Base-by-base conservation (phyloP, 805 yeast genomes). In the Hanseniaspora hatyaiensis region DNA sequence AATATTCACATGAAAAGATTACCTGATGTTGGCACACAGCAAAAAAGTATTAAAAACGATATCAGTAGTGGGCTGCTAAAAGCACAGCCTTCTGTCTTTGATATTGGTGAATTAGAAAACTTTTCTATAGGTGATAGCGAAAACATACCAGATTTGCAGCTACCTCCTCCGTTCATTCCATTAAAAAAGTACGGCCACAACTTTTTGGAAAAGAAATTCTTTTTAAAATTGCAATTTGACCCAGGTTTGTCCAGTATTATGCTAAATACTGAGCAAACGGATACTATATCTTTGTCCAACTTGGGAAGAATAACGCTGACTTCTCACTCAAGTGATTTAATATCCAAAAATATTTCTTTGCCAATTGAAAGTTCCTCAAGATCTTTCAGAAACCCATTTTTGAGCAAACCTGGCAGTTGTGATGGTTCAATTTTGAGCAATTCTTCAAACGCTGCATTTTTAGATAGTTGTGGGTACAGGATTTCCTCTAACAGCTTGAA, bases 121-220 rank as follows among this genome's bases (percentile, higher is more conserved):
- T 45, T 45, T 12, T 19, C 26, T 6, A 36, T 45, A 16, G 37
- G 32, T 16, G 74, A 70, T 46, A 66, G 75, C 6, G 94, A 86
- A 54, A 72, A 78, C 15, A 89, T 92, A 47, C 97, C 98, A 0
- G 95, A 86, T 56, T 72, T 92, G 41, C 77, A 87, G 19, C 69
- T 92, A 50, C 98, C 98, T 0, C 98, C 98, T 1, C 98, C 98
- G 3, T 85, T 92, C 47, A 77, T 92, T 43, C 98, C 98, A 0
- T 67, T 92, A 47, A 73, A 96, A 57, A 76, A 94, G 56, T 92
- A 92, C 60, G 98, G 98, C 13, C 98, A 92, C 64, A 92, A 86
- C 61, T 92, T 87, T 67, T 66, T 92, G 57, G 97, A 92, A 59
- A 84, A 83, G 60, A 86, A 85, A 61, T 85, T 85, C 4, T 77